Evolutionary conservation across 1,284 basidiomycete species (phyloP), one percentile per base, ranked within the genome.

Genomic region (Ustilago crameri): DNA sequence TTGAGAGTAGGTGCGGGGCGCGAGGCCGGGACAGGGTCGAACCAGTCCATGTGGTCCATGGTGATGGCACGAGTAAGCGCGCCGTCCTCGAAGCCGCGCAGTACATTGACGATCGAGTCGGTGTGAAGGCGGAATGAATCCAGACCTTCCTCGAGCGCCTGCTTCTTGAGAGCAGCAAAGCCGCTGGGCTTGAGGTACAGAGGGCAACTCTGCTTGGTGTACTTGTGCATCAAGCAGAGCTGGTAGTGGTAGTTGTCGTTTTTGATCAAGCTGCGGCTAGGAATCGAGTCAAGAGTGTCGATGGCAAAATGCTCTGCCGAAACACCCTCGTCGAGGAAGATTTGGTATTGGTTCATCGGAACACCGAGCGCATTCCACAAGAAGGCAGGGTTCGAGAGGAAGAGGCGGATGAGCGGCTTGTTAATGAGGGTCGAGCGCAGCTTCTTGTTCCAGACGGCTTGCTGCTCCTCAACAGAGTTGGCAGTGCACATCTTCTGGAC

Each of bases 321-420:
- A 12, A 86, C 85, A 3, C 90, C 89, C 74, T 91, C 91, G 27
- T 88, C 76, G 42, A 90, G 81, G 80, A 91, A 86, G 85, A 89
- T 89, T 75, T 87, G 86, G 78, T 89, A 87, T 84, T 93, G 91
- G 81, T 91, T 91, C 74, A 87, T 85, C 2, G 91, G 91, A 2
- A 93, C 91, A 32, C 91, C 91, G 15, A 93, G 85, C 0, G 91
- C 91, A 75, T 91, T 91, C 91, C 91, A 93, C 65, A 90, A 89
- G 83, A 93, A 92, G 2, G 76, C 74, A 5, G 81, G 82, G 70
- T 84, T 85, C 32, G 82, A 77, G 46, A 91, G 84, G 69, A 91
- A 85, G 5, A 87, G 49, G 5, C 79, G 85, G 67, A 90, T 87
- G 65, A 92, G 88, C 26, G 89, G 77, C 26, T 87, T 87, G 80